Conservation (phyloP, 192 early-diverging fungal species). For the Mortierella alpina region DNA sequence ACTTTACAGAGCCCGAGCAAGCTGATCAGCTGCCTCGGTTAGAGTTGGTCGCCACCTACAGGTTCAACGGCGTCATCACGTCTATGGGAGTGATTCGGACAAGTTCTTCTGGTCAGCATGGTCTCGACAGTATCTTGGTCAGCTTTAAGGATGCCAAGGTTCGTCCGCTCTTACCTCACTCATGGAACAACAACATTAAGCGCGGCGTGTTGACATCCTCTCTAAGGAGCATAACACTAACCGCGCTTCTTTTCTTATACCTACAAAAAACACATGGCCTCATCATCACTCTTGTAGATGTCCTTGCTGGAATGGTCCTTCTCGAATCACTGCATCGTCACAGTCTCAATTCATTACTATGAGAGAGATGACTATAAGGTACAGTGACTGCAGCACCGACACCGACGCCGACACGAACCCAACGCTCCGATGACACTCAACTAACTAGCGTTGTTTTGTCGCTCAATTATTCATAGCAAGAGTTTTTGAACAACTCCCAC, state of each 20-base stretch:
- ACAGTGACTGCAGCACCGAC: neutral
- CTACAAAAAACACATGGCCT: neutral
- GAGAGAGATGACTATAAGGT: conserved; percentile 92
- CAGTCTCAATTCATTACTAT: conserved; percentile 97
- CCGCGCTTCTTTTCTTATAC: conserved; percentile 14
- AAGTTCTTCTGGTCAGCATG: conserved; percentile 68
- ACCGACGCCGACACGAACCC: neutral
- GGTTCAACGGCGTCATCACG: conserved; percentile 74
- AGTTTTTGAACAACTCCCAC: conserved; percentile 71
- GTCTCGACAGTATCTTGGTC: conserved; percentile 79
- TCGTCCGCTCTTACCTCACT: conserved; percentile 9
- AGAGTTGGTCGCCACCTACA: conserved; percentile 71
- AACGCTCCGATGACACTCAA: too few species aligned
- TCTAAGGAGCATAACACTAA: neutral
- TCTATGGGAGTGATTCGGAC: conserved; percentile 79
- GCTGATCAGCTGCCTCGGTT: conserved; percentile 60
- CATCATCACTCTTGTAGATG: conserved; percentile 69
- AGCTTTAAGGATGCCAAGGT: conserved; percentile 90
- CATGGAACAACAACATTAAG: neutral
- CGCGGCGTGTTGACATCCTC: too few species aligned
- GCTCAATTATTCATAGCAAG: conserved; percentile 58
- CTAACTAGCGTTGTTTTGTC: neutral
- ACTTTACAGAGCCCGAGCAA: conserved; percentile 66
- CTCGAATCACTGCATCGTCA: conserved; percentile 79
- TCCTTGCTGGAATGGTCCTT: conserved; percentile 88